phyloP scores from a whole-genome alignment of 2,329 filamentous ascomycete genomes.

The Stenocarpella maydis region DNA sequence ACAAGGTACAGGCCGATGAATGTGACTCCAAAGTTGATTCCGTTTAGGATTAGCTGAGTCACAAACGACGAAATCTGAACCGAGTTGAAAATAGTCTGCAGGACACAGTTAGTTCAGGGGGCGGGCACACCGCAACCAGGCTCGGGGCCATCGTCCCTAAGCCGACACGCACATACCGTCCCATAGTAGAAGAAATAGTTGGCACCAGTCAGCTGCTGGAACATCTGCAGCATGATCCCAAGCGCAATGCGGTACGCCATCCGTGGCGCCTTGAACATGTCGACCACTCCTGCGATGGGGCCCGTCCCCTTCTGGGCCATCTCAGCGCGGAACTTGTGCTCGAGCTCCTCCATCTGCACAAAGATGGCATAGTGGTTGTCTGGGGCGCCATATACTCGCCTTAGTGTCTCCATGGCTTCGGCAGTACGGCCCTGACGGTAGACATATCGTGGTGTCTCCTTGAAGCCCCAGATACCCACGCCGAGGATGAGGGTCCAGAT shows the following conservation, averaged over 20 bases:
- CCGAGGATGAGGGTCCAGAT: conserved; percentile 59
- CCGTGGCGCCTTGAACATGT: conserved; percentile 70
- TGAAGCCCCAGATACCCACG: conserved; percentile 57
- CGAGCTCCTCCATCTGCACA: conserved; percentile 62
- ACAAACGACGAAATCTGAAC: conserved; percentile 66
- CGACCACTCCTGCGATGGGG: conserved; percentile 56
- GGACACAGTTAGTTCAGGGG: not conserved
- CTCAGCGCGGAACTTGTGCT: conserved; percentile 61
- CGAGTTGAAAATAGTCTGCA: conserved; percentile 52
- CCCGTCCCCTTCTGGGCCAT: conserved; percentile 46
- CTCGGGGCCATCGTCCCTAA: not conserved
- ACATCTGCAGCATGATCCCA: conserved; percentile 68
- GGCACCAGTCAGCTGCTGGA: conserved; percentile 70
- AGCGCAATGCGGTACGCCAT: conserved; percentile 70
- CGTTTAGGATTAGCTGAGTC: conserved; percentile 72
- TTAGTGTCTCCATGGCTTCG: conserved; percentile 56
- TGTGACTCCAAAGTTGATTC: conserved; percentile 73
- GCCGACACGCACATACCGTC: conserved; percentile 44
- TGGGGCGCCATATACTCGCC: conserved; percentile 55
- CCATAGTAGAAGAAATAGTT: conserved; percentile 75
- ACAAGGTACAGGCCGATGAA: conserved; percentile 76
- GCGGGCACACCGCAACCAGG: not conserved
- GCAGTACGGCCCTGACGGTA: conserved; percentile 58
- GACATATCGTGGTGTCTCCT: conserved; percentile 61
- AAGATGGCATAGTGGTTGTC: conserved; percentile 55